Conservation (phyloP, 139 green algal genomes). For the Yamagishiella unicocca region DNA sequence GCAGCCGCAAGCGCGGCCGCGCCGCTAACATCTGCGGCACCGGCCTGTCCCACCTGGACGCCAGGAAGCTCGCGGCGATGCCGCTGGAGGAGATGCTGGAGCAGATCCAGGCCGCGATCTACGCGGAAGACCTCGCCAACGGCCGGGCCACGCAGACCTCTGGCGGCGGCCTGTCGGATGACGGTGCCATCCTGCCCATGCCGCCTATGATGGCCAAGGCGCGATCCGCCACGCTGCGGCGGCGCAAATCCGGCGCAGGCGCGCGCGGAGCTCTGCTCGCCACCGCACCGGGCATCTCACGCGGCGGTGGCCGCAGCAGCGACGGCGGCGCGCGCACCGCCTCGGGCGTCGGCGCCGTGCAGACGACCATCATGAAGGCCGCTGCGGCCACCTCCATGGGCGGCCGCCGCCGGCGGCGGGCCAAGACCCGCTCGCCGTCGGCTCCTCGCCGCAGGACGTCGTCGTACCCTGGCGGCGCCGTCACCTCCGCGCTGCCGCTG, state of each 20-base stretch:
- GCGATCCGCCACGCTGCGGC: neutral
- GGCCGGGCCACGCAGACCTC: neutral
- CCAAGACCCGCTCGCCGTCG: neutral
- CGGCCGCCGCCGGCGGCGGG: neutral
- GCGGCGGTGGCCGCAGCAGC: neutral
- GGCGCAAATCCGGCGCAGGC: neutral
- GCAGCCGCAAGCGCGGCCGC: constrained; percentile 34
- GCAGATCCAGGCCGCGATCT: constrained; percentile 19
- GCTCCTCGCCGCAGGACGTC: too few species aligned
- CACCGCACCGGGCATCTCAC: neutral
- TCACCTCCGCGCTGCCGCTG: too few species aligned
- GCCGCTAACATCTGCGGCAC: neutral
- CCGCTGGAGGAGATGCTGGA: constrained; percentile 46
- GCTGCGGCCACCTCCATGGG: neutral
- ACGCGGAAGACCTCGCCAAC: neutral
- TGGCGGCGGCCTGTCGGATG: neutral
- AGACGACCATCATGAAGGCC: constrained; percentile 13
- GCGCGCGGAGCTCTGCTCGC: neutral
- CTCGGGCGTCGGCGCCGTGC: neutral
- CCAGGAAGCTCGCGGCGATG: constrained; percentile 22
- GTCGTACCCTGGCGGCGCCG: too few species aligned
- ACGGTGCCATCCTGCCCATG: constrained; percentile 1
- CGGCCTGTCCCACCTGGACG: constrained; percentile 22
- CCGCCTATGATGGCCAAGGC: constrained; percentile 9
- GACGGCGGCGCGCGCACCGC: neutral